Conservation (phyloP, 1,139 yeast species). For the Taphrina wiesneri region DNA sequence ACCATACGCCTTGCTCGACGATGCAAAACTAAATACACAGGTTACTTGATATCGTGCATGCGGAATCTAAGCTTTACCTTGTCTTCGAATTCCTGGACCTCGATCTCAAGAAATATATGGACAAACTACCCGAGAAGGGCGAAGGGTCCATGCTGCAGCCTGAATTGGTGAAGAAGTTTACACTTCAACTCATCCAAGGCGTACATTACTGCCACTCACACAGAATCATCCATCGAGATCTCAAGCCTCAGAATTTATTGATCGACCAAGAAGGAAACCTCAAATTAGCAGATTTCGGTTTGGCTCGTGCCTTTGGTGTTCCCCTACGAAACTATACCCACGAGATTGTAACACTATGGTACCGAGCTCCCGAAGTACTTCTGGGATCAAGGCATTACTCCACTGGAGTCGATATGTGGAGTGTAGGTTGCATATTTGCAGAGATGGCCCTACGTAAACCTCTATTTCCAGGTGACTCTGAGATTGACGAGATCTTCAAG, state of each 20-base stretch:
- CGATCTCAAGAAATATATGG: slow-evolving; percentile 97
- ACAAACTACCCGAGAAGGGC: slow-evolving; percentile 85
- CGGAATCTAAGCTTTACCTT: slow-evolving; percentile 89
- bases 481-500: slow-evolving; percentile 94
- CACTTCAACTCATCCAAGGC: slow-evolving; percentile 90
- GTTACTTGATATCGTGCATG: slow-evolving; percentile 89
- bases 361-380: slow-evolving; percentile 92
- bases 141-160: slow-evolving; percentile 57
- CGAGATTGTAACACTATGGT: slow-evolving; percentile 91
- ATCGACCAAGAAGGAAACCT: slow-evolving; percentile 94
- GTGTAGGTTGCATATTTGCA: slow-evolving; percentile 96
- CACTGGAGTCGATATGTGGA: slow-evolving; percentile 99
- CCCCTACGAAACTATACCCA: slow-evolving; percentile 97
- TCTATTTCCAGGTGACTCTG: slow-evolving; percentile 94
- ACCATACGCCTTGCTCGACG: neutral
- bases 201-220: slow-evolving; percentile 94
- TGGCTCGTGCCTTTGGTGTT: slow-evolving; percentile 92
- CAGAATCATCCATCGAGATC: slow-evolving; percentile 90
- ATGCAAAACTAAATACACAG: slow-evolving; percentile 2
- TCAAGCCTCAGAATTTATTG: slow-evolving; percentile 92
- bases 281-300: slow-evolving; percentile 94
- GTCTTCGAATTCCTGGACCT: slow-evolving; percentile 92
- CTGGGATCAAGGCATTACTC: slow-evolving; percentile 96
- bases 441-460: slow-evolving; percentile 98
- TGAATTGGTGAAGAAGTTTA: slow-evolving; percentile 85